Conservation (phyloP, 768 basidiomycete genomes). For the Polyporus arcularius region DNA sequence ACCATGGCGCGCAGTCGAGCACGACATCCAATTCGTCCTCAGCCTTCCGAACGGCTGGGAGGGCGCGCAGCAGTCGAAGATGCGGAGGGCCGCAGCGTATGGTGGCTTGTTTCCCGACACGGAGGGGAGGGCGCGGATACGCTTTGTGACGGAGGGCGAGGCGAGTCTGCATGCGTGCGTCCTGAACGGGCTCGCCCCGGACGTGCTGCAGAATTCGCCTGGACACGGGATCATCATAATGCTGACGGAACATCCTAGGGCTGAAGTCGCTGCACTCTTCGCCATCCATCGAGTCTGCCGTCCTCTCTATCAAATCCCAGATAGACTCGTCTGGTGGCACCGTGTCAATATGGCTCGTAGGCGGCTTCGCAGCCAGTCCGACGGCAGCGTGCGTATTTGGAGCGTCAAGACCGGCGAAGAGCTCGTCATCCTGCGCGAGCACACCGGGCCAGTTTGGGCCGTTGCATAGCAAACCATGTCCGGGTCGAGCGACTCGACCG, state of each 20-base stretch:
- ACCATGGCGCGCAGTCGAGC: slow-evolving; percentile 77
- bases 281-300: slow-evolving; percentile 74
- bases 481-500: too few species aligned
- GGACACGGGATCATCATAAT: slow-evolving; percentile 81
- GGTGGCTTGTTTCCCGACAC: slow-evolving; percentile 76
- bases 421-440: too few species aligned
- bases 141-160: slow-evolving; percentile 84
- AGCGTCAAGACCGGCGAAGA: too few species aligned
- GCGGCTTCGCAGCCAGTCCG: slow-evolving; percentile 81
- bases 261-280: slow-evolving; percentile 68
- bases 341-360: slow-evolving; percentile 85
- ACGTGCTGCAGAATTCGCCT: slow-evolving; percentile 75
- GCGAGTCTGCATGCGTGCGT: slow-evolving; percentile 83
- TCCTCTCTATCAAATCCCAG: slow-evolving; percentile 68
- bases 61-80: slow-evolving; percentile 73
- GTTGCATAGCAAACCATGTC: too few species aligned
- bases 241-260: slow-evolving; percentile 72
- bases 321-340: slow-evolving; percentile 67
- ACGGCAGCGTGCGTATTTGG: too few species aligned
- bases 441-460: too few species aligned
- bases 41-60: slow-evolving; percentile 87
- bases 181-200: slow-evolving; percentile 72
- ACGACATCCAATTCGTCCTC: slow-evolving; percentile 71
- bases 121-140: slow-evolving; percentile 68
- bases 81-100: slow-evolving; percentile 72